Evolutionary conservation across 177 flowering plant genomes (phyloP), one percentile per base, ranked within the genome.

Genomic region (Telopea speciosissima): DNA sequence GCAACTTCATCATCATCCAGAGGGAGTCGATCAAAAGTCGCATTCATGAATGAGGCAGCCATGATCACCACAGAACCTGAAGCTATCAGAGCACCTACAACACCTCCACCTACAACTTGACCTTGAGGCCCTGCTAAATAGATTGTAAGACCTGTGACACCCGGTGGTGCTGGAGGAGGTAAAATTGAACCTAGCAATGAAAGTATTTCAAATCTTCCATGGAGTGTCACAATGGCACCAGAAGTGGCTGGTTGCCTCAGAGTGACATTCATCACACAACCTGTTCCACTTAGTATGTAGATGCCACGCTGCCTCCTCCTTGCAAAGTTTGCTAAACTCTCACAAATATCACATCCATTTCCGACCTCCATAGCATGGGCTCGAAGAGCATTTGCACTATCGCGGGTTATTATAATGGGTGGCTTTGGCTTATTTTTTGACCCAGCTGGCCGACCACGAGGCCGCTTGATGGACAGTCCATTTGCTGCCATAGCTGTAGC

Each of bases 311-410:
- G 89, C 73, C 76, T 82, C 74, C 85, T 82, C 75, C 90, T 79
- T 0, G 95, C 89, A 69, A 85, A 90, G 71, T 76, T 79, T 1
- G 82, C 82, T 42, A 90, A 71, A 77, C 88, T 79, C 69, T 88
- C 90, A 54, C 80, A 67, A 28, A 90, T 80, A 71, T 90, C 95
- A 44, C 85, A 88, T 10, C 95, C 95, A 1, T 89, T 78, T 69
- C 86, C 82, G 36, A 90, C 85, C 82, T 90, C 95, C 85, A 90
- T 83, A 17, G 88, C 92, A 72, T 90, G 90, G 4, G 89, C 90
- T 6, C 86, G 71, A 1, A 90, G 85, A 0, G 91, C 84, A 52
- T 87, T 88, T 3, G 87, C 84, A 63, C 90, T 84, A 69, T 88
- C 92, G 1, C 86, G 74, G 23, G 89, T 86, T 66, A 90, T 78